phyloP scores from a whole-genome alignment of 352 stramenopile species.

The Albugo laibachii region DNA sequence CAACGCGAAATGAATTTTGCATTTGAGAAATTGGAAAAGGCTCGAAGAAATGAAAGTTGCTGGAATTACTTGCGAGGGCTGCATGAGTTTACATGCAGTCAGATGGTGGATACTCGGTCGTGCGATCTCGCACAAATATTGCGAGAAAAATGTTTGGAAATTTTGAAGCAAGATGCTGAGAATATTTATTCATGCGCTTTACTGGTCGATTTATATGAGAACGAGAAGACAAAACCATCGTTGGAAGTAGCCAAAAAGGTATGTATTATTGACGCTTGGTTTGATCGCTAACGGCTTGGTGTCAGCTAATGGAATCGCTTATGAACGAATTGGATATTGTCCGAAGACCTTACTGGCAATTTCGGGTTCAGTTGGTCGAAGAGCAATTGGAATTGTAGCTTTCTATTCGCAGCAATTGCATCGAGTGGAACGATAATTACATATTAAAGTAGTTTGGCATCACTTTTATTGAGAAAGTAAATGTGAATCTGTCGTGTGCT shows the following conservation, averaged over 20 bases:
- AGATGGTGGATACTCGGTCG: conserved; percentile 17
- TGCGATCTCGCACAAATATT: neutral
- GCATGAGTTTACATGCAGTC: conserved; percentile 22
- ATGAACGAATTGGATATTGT: conserved; percentile 55
- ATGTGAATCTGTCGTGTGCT: no score
- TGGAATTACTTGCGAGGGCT: conserved; percentile 83
- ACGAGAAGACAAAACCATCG: conserved; percentile 20
- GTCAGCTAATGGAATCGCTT: conserved; percentile 38
- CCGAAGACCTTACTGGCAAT: conserved; percentile 53
- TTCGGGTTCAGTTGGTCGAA: conserved; percentile 9
- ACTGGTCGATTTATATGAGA: conserved; percentile 49
- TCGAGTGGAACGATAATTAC: no score
- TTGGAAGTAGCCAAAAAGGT: conserved; percentile 21
- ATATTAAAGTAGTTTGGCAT: no score
- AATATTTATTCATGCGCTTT: conserved; percentile 53
- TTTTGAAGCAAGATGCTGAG: conserved; percentile 21
- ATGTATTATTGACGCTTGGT: conserved; percentile 17
- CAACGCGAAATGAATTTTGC: conserved; percentile 57
- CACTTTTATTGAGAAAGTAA: no score
- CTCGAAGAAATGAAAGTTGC: conserved; percentile 79
- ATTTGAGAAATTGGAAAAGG: conserved; percentile 34
- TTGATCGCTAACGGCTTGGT: conserved; percentile 23
- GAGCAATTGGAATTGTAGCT: no score
- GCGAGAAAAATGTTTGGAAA: conserved; percentile 11
- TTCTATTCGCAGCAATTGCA: no score